Evolutionary conservation across 495 filamentous ascomycete species (phyloP), one percentile per base, ranked within the genome.

Genomic region (Podospora bellae-mahoneyi): DNA sequence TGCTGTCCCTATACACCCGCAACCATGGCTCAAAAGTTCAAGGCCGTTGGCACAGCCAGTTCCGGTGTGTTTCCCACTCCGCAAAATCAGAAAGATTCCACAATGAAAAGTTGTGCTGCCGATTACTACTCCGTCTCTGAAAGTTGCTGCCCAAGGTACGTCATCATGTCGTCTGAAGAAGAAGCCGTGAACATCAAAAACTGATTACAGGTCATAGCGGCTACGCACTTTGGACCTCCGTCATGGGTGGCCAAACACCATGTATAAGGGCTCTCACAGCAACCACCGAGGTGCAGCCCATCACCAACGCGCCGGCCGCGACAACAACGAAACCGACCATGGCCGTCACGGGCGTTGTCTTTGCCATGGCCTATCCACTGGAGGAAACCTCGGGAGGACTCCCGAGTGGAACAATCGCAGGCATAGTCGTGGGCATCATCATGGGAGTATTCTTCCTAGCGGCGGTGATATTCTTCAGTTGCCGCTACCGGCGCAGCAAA

Each of bases 81-180:
- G n/a, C 19, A 28, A 5, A 53, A 70, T 44, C 15, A 48, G 5
- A 44, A 62, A 13, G 70, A 70, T 23, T 70, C 66, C 0, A 27
- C 39, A 1, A 6, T 70, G 48, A 66, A 61, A 2, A 65, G 18
- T 10, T 76, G 74, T 63, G 64, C 74, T 19, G 18, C 32, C 2
- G 72, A 69, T 62, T 76, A 74, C 32, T 68, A 69, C 19, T 63
- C 70, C 1, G 55, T 70, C 3, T 70, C 67, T 48, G 69, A 67
- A 6, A 53, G 62, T n/a, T 76, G 74, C 32, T 76, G 72, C 53
- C 74, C 74, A 13, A 73, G 32, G 74, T 74, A 68, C 1, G 68
- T 44, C 4, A 30, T 19, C 30, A 4, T 5, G 53, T 53, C 23
- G 19, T 32, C 18, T n/a, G 18, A 18, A 0, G 16, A n/a, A 32